Evolutionary conservation across 768 basidiomycete genomes (phyloP), one percentile per base, ranked within the genome.

Genomic region (Cystobasidium tubakii): DNA sequence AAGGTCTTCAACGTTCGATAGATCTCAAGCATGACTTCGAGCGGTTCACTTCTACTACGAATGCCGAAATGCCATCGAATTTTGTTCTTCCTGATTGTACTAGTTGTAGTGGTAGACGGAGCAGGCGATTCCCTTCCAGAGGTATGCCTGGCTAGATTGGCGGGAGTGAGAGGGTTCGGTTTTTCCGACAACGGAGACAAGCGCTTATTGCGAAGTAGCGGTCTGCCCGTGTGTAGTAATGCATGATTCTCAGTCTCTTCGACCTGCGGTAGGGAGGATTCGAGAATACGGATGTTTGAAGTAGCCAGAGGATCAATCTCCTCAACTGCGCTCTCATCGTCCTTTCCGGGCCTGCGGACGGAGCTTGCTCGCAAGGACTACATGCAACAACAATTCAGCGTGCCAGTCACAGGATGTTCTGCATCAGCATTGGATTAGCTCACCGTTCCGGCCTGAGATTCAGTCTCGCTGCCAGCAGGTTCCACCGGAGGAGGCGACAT

Each of bases 1-100:
- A 97, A 84, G 74, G 88, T 84, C 82, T 89, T 89, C 63, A 99
- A 83, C 53, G 94, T 96, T 75, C 90, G 84, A 82, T 99, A 98
- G 65, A 99, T 96, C 85, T 97, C 95, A 29, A 96, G 83, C 94
- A 99, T 97, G 27, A 99, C 95, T 81, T 99, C 96, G 91, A 98
- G 95, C 25, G 94, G 96, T 36, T 77, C 77, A 21, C 81, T 82
- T 74, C 94, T 85, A 77, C 91, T 93, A 36, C 96, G 86, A 46
- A 99, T 98, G 9, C 96, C 96, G 79, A 97, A 99, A 81, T 99
- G 96, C 96, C 96, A 98, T 76, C 92, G 89, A 19, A 90, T 90
- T 75, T 89, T 87, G 74, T 89, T 77, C 42, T 87, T 86, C 80
- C 88, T 90, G 83, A 88, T 87, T 78, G 85, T 84, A 79, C 87